phyloP scores from a whole-genome alignment of 2,329 filamentous ascomycete species.

The Neofusicoccum parvum region DNA sequence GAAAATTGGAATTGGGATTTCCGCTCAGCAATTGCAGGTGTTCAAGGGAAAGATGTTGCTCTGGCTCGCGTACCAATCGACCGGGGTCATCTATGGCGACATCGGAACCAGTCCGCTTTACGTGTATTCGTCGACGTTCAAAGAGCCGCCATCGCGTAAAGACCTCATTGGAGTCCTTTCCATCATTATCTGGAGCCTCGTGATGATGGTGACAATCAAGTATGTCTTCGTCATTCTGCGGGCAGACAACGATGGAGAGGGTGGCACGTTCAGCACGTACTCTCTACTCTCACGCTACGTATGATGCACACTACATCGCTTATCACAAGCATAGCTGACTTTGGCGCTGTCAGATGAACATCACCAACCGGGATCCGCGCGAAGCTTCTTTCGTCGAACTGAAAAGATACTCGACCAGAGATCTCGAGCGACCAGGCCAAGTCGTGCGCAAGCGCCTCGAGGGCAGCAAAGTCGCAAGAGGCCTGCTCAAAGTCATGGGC shows the following conservation, averaged over 20 bases:
- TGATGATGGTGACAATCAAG: slow-evolving; percentile 69
- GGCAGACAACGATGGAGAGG: slow-evolving; percentile 71
- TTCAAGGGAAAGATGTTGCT: not conserved
- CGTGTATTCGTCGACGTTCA: slow-evolving; percentile 70
- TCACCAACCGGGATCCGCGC: slow-evolving; percentile 59
- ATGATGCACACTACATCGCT: slow-evolving; percentile 23
- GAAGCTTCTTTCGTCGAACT: not conserved
- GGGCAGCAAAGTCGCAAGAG: slow-evolving; percentile 53
- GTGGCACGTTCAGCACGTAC: slow-evolving; percentile 69
- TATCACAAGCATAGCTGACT: too few species aligned
- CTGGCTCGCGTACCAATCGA: not conserved
- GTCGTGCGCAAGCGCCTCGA: slow-evolving; percentile 48
- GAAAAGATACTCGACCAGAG: too few species aligned
- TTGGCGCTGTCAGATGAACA: slow-evolving; percentile 38
- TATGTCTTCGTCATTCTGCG: slow-evolving; percentile 66
- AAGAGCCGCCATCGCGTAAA: slow-evolving; percentile 54
- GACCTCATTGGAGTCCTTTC: slow-evolving; percentile 67
- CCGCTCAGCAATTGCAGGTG: not conserved
- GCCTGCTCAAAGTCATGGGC: slow-evolving; percentile 62
- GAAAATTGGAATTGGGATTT: not conserved
- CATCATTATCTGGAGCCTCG: slow-evolving; percentile 69
- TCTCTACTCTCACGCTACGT: slow-evolving; percentile 62
- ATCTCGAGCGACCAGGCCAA: too few species aligned
- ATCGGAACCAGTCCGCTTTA: slow-evolving; percentile 71
- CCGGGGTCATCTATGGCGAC: slow-evolving; percentile 67